phyloP scores from a whole-genome alignment of 176 grass and related monocot genomes.

The Raddia distichophylla region DNA sequence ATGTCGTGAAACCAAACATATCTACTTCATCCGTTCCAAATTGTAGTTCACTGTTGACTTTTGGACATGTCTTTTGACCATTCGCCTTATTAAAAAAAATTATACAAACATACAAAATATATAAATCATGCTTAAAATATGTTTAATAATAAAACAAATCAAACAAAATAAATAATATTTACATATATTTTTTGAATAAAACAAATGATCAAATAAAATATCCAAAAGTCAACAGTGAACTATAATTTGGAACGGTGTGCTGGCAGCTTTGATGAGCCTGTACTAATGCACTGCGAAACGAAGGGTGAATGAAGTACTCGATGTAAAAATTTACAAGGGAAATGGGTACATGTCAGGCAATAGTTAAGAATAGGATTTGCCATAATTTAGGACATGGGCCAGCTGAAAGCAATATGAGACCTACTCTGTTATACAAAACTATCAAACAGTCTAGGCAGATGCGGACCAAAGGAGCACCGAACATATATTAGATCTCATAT shows the following conservation, averaged over 20 bases:
- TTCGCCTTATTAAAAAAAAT: no score
- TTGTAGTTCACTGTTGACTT: no score
- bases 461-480: neutral
- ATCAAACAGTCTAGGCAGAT: neutral
- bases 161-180: no score
- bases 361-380: neutral
- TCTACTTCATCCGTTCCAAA: no score
- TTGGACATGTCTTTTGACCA: no score
- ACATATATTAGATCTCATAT: slow-evolving; percentile 29
- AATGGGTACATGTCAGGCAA: neutral
- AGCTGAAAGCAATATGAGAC: slow-evolving; percentile 9
- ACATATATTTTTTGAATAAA: no score
- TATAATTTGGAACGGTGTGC: neutral
- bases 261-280: neutral
- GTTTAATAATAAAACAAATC: no score
- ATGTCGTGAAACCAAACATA: no score
- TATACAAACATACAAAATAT: no score
- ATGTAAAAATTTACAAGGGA: neutral
- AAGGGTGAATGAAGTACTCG: neutral
- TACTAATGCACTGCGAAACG: slow-evolving; percentile 13
- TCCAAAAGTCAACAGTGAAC: no score
- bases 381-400: neutral
- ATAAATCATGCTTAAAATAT: no score
- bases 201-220: no score
- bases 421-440: neutral